Evolutionary conservation across 2,329 filamentous ascomycete genomes (phyloP).

Genomic region (Cytospora schulzeri): DNA sequence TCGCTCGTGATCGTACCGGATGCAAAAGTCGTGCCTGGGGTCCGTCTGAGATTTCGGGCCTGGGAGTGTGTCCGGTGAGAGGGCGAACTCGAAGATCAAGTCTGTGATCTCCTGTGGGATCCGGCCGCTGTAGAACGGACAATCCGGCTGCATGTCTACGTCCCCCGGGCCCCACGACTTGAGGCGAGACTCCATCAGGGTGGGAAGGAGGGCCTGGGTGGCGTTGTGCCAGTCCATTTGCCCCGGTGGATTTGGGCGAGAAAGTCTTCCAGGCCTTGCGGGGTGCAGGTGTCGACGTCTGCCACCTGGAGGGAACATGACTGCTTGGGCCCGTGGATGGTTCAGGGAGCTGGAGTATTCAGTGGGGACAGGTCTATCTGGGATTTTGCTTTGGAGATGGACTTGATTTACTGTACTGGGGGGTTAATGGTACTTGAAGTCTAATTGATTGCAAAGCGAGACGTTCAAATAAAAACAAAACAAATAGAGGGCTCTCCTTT

Average conservation of each 20-base stretch:
- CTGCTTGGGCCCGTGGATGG: no score
- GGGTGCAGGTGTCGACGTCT: neutral
- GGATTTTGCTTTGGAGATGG: no score
- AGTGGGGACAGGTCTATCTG: no score
- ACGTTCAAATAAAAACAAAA: no score
- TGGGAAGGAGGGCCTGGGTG: neutral
- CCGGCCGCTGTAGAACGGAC: conserved; percentile 1
- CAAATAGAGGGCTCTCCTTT: neutral
- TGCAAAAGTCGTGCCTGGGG: neutral
- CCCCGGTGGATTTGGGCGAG: neutral
- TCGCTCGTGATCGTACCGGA: neutral
- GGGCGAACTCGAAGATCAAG: conserved; percentile 14
- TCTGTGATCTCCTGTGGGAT: conserved; percentile 11
- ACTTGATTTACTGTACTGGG: no score
- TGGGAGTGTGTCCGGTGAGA: neutral
- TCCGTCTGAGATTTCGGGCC: neutral
- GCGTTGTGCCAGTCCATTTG: neutral
- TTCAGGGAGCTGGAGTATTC: no score
- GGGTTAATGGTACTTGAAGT: no score
- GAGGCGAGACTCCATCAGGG: neutral
- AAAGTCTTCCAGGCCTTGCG: neutral
- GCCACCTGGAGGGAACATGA: neutral
- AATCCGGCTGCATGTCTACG: neutral
- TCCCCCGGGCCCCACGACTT: neutral
- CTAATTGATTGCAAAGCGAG: no score